These are phyloP conservation scores for Penicillium canariense DNA, from an alignment of 495 filamentous ascomycete genomes.

Conservation along the genomic window DNA sequence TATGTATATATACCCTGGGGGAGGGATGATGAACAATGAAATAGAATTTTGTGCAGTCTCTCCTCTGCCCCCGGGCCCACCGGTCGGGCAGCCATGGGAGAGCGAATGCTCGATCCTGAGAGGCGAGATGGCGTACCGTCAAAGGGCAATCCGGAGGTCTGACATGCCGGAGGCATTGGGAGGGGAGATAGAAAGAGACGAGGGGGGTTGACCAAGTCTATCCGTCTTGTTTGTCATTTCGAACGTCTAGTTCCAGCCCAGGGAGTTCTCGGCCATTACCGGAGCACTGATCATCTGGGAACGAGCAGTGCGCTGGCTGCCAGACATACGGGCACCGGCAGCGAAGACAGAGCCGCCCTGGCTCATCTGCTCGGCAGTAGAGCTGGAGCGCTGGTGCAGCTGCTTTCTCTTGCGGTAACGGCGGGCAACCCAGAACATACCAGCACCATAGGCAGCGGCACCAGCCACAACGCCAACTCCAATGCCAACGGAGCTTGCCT, in stretches of 20 bases:
- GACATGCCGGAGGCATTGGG: background rate
- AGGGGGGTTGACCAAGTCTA: constrained; percentile 4
- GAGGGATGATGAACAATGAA: constrained; percentile 28
- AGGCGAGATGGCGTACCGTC: background rate
- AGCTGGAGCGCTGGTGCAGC: constrained; percentile 73
- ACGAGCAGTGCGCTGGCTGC: constrained; percentile 67
- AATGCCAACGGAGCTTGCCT: constrained; percentile 79
- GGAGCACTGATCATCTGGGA: constrained; percentile 78
- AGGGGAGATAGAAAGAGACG: background rate
- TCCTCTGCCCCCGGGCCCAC: background rate
- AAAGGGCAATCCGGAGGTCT: background rate
- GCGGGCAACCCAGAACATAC: constrained; percentile 94
- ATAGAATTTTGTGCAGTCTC: constrained; percentile 32
- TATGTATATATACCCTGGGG: constrained; percentile 13
- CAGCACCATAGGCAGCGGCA: constrained; percentile 91
- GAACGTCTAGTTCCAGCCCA: constrained; percentile 86
- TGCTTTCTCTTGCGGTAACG: constrained; percentile 87
- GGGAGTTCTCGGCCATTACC: constrained; percentile 94
- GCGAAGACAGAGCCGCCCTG: constrained; percentile 37
- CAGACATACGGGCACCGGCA: constrained; percentile 43
- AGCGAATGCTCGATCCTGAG: background rate
- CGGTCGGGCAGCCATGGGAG: background rate
- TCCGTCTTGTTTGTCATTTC: constrained; percentile 12
- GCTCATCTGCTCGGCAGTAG: constrained; percentile 51
- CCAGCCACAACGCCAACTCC: constrained; percentile 73